A percentile compares a stretch with the other conserved stretches of the same genome.
These are phyloP conservation scores for Rosa rugosa DNA, from an alignment of 306 rosid species.

Conservation along the genomic window DNA sequence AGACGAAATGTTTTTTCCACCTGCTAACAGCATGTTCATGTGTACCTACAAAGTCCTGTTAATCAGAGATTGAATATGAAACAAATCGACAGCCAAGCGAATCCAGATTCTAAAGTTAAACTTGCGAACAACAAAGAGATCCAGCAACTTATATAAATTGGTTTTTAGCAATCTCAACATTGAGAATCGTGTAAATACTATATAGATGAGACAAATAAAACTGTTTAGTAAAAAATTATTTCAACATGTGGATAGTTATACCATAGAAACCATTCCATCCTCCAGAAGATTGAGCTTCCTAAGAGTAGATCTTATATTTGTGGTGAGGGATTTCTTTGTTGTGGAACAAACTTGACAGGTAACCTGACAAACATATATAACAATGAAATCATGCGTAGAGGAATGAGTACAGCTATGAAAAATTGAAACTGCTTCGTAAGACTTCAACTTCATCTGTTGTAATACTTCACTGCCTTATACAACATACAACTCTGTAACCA, in stretches of 20 bases:
- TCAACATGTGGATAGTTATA: constrained; percentile 30
- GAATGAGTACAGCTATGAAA: background rate
- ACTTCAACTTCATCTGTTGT: background rate
- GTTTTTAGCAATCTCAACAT: background rate
- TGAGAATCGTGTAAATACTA: background rate
- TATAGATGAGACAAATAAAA: background rate
- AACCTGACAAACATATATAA: constrained; percentile 45
- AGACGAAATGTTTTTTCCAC: constrained; percentile 43
- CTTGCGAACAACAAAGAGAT: background rate
- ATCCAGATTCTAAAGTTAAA: background rate
- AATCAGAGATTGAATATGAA: constrained; percentile 24
- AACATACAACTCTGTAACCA: background rate
- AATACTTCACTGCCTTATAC: background rate
- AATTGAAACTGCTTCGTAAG: background rate
- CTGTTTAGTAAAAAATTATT: background rate
- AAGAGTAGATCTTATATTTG: constrained; percentile 45
- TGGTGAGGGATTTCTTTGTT: constrained; percentile 34
- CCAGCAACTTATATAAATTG: background rate
- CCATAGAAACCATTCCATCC: constrained; percentile 56
- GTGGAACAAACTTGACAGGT: constrained; percentile 42
- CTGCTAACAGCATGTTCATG: constrained; percentile 46
- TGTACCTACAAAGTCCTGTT: constrained; percentile 56
- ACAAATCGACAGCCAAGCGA: constrained; percentile 15
- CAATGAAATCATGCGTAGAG: constrained; percentile 14
- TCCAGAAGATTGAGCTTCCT: constrained; percentile 54